Evolutionary conservation across 2,329 filamentous ascomycete species (phyloP).

Genomic region (Alternaria viburni): DNA sequence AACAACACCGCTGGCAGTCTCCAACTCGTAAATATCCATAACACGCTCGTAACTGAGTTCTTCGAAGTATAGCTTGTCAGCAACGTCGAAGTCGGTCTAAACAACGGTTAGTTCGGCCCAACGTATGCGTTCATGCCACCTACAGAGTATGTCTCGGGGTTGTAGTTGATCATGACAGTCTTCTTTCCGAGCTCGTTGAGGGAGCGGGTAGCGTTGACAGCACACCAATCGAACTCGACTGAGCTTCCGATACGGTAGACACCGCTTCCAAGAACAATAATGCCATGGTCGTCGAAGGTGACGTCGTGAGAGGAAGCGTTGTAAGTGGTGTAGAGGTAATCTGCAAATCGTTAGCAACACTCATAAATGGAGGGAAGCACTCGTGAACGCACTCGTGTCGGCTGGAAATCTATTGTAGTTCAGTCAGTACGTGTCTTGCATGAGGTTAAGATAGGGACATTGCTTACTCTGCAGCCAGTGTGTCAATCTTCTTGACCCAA

Average conservation of each 20-base stretch:
- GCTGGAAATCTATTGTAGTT: neutral
- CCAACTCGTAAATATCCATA: constrained; percentile 98
- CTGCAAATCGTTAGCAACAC: neutral
- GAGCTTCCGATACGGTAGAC: constrained; percentile 98
- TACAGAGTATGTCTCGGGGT: constrained; percentile 44
- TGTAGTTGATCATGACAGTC: constrained; percentile 90
- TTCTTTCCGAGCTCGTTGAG: constrained; percentile 89
- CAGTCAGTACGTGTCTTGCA: too few relatives aligned
- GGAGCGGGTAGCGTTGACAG: constrained; percentile 85
- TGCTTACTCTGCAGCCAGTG: constrained; percentile 78
- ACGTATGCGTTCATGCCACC: constrained; percentile 40
- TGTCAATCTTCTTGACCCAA: constrained; percentile 99
- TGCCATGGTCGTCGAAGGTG: constrained; percentile 89
- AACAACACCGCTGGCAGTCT: constrained; percentile 82
- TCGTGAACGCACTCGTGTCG: neutral
- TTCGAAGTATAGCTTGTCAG: constrained; percentile 94
- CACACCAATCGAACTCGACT: constrained; percentile 99
- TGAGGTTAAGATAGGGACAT: too few relatives aligned
- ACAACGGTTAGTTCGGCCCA: constrained; percentile 16
- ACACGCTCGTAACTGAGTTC: constrained; percentile 96
- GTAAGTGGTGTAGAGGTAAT: constrained; percentile 69
- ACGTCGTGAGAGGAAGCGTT: constrained; percentile 95
- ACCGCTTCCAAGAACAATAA: constrained; percentile 87
- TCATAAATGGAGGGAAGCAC: neutral
- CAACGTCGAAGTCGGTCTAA: constrained; percentile 82